phyloP scores from a whole-genome alignment of 2,329 filamentous ascomycete species.

The Stachybotrys elegans region DNA sequence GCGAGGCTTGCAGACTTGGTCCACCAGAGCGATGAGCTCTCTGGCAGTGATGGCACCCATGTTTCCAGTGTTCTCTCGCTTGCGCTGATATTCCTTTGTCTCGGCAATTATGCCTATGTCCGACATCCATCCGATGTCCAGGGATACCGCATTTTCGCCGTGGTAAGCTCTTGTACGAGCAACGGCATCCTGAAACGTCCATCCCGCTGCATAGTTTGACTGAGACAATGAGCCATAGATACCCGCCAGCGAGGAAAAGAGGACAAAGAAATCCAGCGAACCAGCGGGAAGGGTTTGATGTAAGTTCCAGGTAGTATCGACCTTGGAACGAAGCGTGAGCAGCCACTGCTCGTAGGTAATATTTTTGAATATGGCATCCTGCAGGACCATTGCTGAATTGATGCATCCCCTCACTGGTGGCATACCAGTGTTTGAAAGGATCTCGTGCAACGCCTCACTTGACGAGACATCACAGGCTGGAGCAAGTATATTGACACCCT shows the following conservation, averaged over 20 bases:
- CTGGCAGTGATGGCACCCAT: background rate
- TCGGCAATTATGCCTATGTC: background rate
- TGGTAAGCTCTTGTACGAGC: background rate
- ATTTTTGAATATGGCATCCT: constrained; percentile 4
- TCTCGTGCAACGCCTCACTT: background rate
- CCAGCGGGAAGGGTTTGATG: background rate
- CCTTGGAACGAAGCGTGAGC: background rate
- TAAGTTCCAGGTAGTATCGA: background rate
- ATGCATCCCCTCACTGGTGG: background rate
- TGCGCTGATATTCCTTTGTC: background rate
- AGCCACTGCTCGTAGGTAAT: background rate
- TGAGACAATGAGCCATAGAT: background rate
- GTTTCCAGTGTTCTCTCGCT: background rate
- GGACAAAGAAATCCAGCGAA: background rate
- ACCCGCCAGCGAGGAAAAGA: background rate
- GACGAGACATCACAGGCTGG: background rate
- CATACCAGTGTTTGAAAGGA: background rate
- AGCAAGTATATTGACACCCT: background rate
- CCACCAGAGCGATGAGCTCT: background rate
- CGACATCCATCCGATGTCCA: background rate
- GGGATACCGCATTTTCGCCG: background rate
- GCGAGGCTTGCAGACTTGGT: background rate
- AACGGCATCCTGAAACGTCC: constrained; percentile 1
- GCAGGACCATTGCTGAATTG: constrained; percentile 1
- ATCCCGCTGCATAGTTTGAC: background rate